Percentiles rank a stretch among this genome's conserved stretches.
These are phyloP conservation scores for Exophiala mesophila DNA, from an alignment of 2,329 filamentous ascomycete species.

Conservation along the genomic window DNA sequence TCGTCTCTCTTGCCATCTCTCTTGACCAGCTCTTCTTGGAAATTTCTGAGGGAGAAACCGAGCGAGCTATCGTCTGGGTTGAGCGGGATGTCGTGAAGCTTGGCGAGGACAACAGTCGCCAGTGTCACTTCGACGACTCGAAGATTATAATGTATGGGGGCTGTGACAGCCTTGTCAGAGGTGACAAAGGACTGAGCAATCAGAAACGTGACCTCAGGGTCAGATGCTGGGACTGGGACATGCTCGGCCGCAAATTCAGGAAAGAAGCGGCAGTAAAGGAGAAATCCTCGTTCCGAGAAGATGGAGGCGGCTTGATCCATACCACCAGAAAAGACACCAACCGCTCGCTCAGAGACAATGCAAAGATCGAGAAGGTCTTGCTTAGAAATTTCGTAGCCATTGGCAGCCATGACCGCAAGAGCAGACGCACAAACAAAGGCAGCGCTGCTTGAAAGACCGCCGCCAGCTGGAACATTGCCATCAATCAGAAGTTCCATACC, in stretches of 20 bases:
- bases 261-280: conserved; percentile 84
- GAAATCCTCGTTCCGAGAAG: conserved; percentile 78
- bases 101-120: conserved; percentile 65
- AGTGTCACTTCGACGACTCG: conserved; percentile 93
- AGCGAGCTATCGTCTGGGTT: conserved; percentile 76
- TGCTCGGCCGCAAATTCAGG: conserved; percentile 71
- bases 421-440: conserved; percentile 90
- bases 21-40: conserved; percentile 76
- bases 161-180: conserved; percentile 91
- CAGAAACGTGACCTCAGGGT: conserved; percentile 81
- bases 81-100: conserved; percentile 58
- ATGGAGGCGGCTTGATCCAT: conserved; percentile 98
- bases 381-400: conserved; percentile 80
- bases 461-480: conserved; percentile 85
- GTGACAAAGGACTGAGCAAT: conserved; percentile 92
- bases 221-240: conserved; percentile 74
- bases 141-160: conserved; percentile 91
- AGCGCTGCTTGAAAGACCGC: conserved; percentile 87
- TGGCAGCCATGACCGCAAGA: conserved; percentile 79
- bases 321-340: conserved; percentile 93
- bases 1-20: conserved; percentile 44
- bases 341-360: conserved; percentile 87
- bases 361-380: conserved; percentile 87
- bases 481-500: conserved; percentile 88
- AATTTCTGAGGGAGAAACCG: conserved; percentile 75